Evolutionary conservation across 2,329 filamentous ascomycete genomes (phyloP), one percentile per base, ranked within the genome.

Genomic region (Fusarium lyarnte): DNA sequence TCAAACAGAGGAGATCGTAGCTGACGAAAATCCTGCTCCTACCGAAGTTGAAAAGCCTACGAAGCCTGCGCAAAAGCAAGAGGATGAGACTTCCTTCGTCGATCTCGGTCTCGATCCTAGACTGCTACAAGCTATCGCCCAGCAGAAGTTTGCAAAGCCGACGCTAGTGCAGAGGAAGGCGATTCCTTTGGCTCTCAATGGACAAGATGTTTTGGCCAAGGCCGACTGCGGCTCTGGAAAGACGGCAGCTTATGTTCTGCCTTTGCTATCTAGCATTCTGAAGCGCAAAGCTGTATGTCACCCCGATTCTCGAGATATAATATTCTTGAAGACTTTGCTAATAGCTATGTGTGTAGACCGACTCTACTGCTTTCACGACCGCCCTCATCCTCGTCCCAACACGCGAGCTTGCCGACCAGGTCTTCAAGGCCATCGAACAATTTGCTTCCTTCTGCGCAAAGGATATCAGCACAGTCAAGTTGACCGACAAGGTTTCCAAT

Each of bases 171-270:
- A 99, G 82, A 88, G 90, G 45, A 92, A 92, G 81, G 93, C 94
- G 3, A 97, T 99, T 70, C 96, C 96, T 3, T 84, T 98, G 41
- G 94, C 94, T 27, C 86, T 98, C 23, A 90, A 94, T 72, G 95
- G 96, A 17, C 92, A 94, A 78, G 94, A 98, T 86, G 91, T 99
- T 52, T 86, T 98, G 42, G 95, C 94, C 60, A 94, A 95, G 79
- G 94, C 95, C 41, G 97, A 95, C 82, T 98, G 96, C 9, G 96
- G 96, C 17, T 97, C 95, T 8, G 96, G 96, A 75, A 99, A 99
- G 87, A 99, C 96, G 16, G 94, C 94, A n/a, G 95, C 96, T 54
- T 98, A 98, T 80, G 85, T 97, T 11, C 87, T 99, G 45, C 96
- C 96, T 3, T 88, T 97, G n/a, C 84, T 99, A 21, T 93, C 97